Conservation (phyloP, 768 basidiomycete species). For the Heimioporus sp. region DNA sequence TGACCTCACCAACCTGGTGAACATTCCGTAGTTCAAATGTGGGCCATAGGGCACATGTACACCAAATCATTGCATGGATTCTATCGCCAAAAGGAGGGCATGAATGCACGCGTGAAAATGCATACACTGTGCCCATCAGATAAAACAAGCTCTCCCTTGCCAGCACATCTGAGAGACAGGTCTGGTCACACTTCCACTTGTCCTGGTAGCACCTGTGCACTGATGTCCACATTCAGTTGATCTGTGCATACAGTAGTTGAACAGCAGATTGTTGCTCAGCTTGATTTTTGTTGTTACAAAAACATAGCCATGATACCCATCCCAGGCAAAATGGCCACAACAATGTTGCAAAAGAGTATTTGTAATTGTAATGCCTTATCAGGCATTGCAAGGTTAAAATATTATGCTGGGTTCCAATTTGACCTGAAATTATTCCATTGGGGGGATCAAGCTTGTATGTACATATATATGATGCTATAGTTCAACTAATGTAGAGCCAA, state of each 20-base stretch:
- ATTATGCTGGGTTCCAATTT: too few relatives aligned
- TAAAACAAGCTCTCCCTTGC: conserved; percentile 85
- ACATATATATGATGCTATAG: too few relatives aligned
- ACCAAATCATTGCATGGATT: conserved; percentile 93
- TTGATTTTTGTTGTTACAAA: conserved; percentile 91
- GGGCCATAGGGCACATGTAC: conserved; percentile 86
- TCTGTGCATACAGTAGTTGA: conserved; percentile 93
- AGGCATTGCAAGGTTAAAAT: too few relatives aligned
- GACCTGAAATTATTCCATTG: too few relatives aligned
- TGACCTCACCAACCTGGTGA: conserved; percentile 53
- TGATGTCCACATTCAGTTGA: conserved; percentile 91
- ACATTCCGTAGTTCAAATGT: conserved; percentile 85
- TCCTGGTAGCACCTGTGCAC: conserved; percentile 88
- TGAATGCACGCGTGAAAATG: neutral
- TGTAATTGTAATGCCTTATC: too few relatives aligned
- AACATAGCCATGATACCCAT: too few relatives aligned
- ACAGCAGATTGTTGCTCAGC: conserved; percentile 88
- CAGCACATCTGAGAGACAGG: conserved; percentile 74
- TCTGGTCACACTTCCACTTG: conserved; percentile 77
- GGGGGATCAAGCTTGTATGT: too few relatives aligned
- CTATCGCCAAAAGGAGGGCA: conserved; percentile 35
- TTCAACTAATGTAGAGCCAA: too few relatives aligned
- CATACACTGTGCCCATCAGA: conserved; percentile 78
- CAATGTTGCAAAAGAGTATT: conserved; percentile 3
- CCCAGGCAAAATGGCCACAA: conserved; percentile 70